Conservation (phyloP, 2,329 filamentous ascomycete species). For the Beauveria sp. region DNA sequence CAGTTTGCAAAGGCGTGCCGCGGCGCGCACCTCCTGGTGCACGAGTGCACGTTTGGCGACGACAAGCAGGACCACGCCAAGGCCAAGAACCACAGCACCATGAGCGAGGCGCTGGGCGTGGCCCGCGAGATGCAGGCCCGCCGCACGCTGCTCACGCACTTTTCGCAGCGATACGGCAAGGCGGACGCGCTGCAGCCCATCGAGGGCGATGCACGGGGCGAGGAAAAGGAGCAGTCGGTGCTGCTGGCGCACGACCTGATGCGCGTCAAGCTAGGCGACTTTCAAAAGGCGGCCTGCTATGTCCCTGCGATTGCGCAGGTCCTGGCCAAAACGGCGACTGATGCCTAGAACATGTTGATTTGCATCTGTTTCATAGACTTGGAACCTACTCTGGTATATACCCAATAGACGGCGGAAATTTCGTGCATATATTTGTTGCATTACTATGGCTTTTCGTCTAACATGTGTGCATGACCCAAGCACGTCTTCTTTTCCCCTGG, state of each 20-base stretch:
- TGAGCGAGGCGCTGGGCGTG: slow-evolving; percentile 73
- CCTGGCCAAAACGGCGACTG: slow-evolving; percentile 34
- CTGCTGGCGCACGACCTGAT: slow-evolving; percentile 75
- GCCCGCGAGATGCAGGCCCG: slow-evolving; percentile 72
- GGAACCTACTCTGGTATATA: slow-evolving; percentile 2
- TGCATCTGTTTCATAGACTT: background rate
- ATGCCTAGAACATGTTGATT: background rate
- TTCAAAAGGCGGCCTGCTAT: slow-evolving; percentile 57
- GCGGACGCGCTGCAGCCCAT: slow-evolving; percentile 23
- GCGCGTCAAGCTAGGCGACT: slow-evolving; percentile 63
- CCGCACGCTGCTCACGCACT: slow-evolving; percentile 82
- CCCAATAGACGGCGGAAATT: background rate
- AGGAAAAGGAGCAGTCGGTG: slow-evolving; percentile 28
- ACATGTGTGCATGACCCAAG: background rate
- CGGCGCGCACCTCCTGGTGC: slow-evolving; percentile 75
- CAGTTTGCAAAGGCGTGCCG: slow-evolving; percentile 63
- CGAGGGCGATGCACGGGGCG: slow-evolving; percentile 18
- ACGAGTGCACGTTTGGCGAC: slow-evolving; percentile 95
- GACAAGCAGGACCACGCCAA: slow-evolving; percentile 69
- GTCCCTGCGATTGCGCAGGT: slow-evolving; percentile 47
- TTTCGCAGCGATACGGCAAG: slow-evolving; percentile 89
- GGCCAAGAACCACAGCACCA: slow-evolving; percentile 87
- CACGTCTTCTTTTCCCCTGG: too few relatives aligned
- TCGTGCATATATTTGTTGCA: too few relatives aligned
- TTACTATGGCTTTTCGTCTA: background rate